A percentile compares a stretch with the other conserved stretches of the same genome.
phyloP scores from a whole-genome alignment of 805 yeast genomes.

The Sugiyamaella lignohabitans region DNA sequence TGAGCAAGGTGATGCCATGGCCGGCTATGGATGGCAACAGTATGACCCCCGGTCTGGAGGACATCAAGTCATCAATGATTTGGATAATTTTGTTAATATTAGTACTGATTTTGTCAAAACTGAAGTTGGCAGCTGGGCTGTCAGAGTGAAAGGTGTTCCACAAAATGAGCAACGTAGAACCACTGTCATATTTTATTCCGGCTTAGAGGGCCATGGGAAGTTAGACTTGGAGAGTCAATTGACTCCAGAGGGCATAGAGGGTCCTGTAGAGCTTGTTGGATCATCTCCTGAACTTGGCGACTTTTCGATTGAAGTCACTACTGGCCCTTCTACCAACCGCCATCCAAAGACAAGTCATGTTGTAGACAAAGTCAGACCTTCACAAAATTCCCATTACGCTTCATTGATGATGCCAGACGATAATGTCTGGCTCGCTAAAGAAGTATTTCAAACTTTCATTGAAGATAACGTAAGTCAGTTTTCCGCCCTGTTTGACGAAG shows the following conservation, averaged over 20 bases:
- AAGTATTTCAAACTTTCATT: slow-evolving; percentile 60
- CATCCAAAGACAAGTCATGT: slow-evolving; percentile 42
- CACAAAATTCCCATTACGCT: slow-evolving; percentile 51
- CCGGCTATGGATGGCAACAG: slow-evolving; percentile 74
- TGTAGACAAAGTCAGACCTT: slow-evolving; percentile 23
- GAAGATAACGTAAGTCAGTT: slow-evolving; percentile 60
- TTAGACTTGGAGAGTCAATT: slow-evolving; percentile 27
- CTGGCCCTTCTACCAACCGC: slow-evolving; percentile 43
- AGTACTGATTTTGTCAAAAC: slow-evolving; percentile 72
- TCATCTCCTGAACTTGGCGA: slow-evolving; percentile 57
- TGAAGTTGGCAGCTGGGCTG: slow-evolving; percentile 69
- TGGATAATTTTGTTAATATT: slow-evolving; percentile 53
- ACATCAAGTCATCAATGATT: slow-evolving; percentile 63
- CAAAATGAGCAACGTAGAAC: slow-evolving; percentile 39
- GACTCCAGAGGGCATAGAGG: slow-evolving; percentile 23
- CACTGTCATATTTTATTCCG: slow-evolving; percentile 72
- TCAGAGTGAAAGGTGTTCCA: slow-evolving; percentile 62
- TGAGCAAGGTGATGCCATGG: slow-evolving; percentile 63
- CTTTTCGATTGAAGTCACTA: slow-evolving; percentile 55
- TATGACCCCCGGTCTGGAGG: slow-evolving; percentile 92
- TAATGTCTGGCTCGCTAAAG: slow-evolving; percentile 71
- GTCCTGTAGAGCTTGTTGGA: slow-evolving; percentile 42
- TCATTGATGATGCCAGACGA: slow-evolving; percentile 67
- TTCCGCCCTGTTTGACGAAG: slow-evolving; percentile 29
- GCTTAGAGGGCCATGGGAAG: slow-evolving; percentile 55